phyloP scores from a whole-genome alignment of 1,139 yeast genomes.

The Debaryomycetaceae sp. region DNA sequence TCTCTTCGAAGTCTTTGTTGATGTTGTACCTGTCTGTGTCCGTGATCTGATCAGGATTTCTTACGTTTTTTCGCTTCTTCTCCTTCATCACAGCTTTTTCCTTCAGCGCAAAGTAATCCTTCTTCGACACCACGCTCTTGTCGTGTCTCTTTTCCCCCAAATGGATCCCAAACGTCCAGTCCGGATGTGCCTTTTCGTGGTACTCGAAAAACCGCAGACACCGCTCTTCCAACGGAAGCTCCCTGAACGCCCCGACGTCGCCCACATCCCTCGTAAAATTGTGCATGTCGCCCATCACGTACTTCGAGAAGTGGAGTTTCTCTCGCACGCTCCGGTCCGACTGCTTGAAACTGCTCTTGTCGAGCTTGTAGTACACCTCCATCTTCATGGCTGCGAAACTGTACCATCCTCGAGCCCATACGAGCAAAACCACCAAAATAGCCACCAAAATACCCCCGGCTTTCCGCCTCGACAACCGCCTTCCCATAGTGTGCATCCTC shows the following conservation, averaged over 20 bases:
- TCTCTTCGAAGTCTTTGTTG: conserved; percentile 13
- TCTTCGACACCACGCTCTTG: conserved; percentile 26
- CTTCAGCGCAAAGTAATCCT: conserved; percentile 12
- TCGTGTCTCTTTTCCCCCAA: conserved; percentile 19
- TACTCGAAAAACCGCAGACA: conserved; percentile 29
- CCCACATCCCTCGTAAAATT: conserved; percentile 15
- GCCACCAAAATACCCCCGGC: not conserved
- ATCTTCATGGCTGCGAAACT: not conserved
- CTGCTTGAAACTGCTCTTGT: conserved; percentile 8
- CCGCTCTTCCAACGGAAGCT: conserved; percentile 17
- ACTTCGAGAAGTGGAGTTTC: conserved; percentile 28
- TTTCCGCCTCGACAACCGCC: not conserved
- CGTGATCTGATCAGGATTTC: conserved; percentile 10
- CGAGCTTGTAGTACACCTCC: conserved; percentile 8
- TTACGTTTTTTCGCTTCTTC: conserved; percentile 6
- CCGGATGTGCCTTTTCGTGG: conserved; percentile 17
- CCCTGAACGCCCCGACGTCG: conserved; percentile 10
- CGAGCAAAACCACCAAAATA: not conserved
- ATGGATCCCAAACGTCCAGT: conserved; percentile 19
- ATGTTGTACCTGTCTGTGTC: conserved; percentile 9
- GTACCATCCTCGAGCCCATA: not conserved
- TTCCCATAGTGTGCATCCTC: not conserved
- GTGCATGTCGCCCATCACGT: conserved; percentile 22
- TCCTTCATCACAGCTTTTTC: conserved; percentile 8
- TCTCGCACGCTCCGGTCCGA: conserved; percentile 17